phyloP scores from a whole-genome alignment of 148 eudicot genomes.

The Drosera capensis region DNA sequence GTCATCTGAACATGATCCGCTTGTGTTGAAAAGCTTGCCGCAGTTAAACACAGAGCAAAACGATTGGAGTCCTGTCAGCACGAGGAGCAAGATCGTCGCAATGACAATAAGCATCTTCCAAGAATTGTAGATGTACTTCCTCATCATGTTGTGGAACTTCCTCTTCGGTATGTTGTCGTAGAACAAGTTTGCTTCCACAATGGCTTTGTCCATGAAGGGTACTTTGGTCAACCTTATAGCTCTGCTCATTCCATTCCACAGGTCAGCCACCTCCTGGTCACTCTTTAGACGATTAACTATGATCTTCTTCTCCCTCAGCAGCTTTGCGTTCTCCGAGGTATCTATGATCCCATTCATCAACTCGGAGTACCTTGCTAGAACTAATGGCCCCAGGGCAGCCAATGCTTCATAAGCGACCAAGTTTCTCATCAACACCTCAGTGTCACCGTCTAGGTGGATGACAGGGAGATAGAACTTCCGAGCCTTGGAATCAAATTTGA shows the following conservation, averaged over 20 bases:
- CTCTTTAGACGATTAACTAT: slow-evolving; percentile 14
- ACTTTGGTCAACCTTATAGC: slow-evolving; percentile 16
- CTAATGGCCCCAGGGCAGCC: slow-evolving; percentile 10
- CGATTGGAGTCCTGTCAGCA: slow-evolving; percentile 11
- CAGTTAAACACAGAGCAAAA: slow-evolving; percentile 18
- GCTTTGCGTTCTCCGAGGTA: slow-evolving; percentile 10
- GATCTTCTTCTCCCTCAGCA: slow-evolving; percentile 11
- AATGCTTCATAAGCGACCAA: slow-evolving; percentile 17
- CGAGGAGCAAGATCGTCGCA: slow-evolving; percentile 9
- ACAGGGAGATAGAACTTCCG: slow-evolving; percentile 6
- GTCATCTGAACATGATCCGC: too few relatives aligned
- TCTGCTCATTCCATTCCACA: slow-evolving; percentile 24
- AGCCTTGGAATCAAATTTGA: slow-evolving; percentile 10
- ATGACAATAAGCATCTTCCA: slow-evolving; percentile 15
- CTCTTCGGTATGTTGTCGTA: slow-evolving; percentile 10
- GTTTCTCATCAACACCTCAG: slow-evolving; percentile 14
- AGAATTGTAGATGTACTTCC: slow-evolving; percentile 9
- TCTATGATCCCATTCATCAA: slow-evolving; percentile 25
- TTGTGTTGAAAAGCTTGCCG: background rate
- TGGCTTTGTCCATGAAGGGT: slow-evolving; percentile 11
- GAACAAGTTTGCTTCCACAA: slow-evolving; percentile 13
- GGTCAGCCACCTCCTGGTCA: slow-evolving; percentile 15
- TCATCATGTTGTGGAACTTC: slow-evolving; percentile 9
- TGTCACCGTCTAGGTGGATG: slow-evolving; percentile 9
- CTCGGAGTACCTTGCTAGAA: slow-evolving; percentile 14